Evolutionary conservation across 139 green algal species (phyloP), one percentile per base, ranked within the genome.

Genomic region (Chlorella sorokiniana): DNA sequence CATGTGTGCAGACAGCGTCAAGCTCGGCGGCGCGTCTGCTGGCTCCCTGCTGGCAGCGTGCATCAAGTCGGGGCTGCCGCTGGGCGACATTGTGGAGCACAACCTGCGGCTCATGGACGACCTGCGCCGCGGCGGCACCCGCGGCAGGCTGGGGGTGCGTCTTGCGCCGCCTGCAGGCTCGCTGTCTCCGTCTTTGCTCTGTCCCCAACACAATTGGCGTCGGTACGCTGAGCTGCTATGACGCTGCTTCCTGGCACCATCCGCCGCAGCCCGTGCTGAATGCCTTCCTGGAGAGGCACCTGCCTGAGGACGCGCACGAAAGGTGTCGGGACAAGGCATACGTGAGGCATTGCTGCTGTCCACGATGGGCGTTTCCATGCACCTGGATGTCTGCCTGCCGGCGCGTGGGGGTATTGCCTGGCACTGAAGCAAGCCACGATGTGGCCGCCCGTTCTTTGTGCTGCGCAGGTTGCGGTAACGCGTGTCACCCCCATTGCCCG

Each of bases 41-140:
- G 94, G 94, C 20, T 91, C 90, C 33, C 83, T 97, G 29, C 88
- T 98, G 31, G 93, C 94, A 37, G 94, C 88, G 1, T 92, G 88
- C 79, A 61, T 92, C 38, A 88, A 91, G 86, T 81, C 82, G 42
- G 84, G 93, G 61, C 64, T 95, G 85, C 27, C 74, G 9, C 40
- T 84, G 64, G 69, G 86, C 81, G 33, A 70, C 27, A 41, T 91
- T 20, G 73, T 72, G 27, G 79, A 84, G 33, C 7, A 61, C 33
- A 75, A 87, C 38, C 61, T 84, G 73, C 76, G 67, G 41, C 52
- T 95, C 7, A 85, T 88, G 41, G 35, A 82, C 23, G 86, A 94
- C 54, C 88, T 84, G 22, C 73, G 91, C 10, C 29, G 62, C 4
- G 76, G 88, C 40, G 91, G 91, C 25, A 95, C 91, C 0, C 86